Evolutionary conservation across 129 eudicot genomes (phyloP).

Genomic region (Helianthus annuus): DNA sequence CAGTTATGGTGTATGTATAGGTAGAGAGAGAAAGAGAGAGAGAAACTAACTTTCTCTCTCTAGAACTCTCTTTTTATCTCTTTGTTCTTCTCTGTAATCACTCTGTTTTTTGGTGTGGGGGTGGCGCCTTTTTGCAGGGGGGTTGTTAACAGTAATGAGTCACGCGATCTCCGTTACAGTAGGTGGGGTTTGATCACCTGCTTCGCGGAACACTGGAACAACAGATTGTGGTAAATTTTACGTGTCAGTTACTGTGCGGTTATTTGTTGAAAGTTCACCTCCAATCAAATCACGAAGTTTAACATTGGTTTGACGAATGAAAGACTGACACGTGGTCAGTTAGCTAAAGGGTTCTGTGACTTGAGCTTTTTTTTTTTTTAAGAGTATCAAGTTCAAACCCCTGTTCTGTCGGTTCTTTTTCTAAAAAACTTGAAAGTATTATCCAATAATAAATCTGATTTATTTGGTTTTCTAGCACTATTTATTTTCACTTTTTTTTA

Average conservation of each 20-base stretch:
- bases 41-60: slow-evolving; percentile 29
- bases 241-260: slow-evolving; percentile 19
- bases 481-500: too few relatives aligned
- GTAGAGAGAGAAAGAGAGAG: slow-evolving; percentile 24
- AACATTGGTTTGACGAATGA: neutral
- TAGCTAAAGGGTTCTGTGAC: slow-evolving; percentile 21
- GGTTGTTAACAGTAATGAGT: slow-evolving; percentile 32
- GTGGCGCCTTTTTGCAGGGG: slow-evolving; percentile 56
- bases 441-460: neutral
- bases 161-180: slow-evolving; percentile 55
- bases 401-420: slow-evolving; percentile 9
- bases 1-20: slow-evolving; percentile 16
- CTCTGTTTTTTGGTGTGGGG: slow-evolving; percentile 31
- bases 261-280: slow-evolving; percentile 11
- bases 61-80: slow-evolving; percentile 1
- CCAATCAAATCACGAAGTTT: slow-evolving; percentile 35
- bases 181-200: slow-evolving; percentile 25
- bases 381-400: too few relatives aligned
- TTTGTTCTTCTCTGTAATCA: slow-evolving; percentile 22
- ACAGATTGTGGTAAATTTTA: neutral
- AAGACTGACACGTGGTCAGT: slow-evolving; percentile 34
- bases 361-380: slow-evolving; percentile 14
- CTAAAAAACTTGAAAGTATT: neutral
- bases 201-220: slow-evolving; percentile 30
- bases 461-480: neutral